Evolutionary conservation across 768 basidiomycete genomes (phyloP), one percentile per base, ranked within the genome.

Genomic region (Boletus huronensis): DNA sequence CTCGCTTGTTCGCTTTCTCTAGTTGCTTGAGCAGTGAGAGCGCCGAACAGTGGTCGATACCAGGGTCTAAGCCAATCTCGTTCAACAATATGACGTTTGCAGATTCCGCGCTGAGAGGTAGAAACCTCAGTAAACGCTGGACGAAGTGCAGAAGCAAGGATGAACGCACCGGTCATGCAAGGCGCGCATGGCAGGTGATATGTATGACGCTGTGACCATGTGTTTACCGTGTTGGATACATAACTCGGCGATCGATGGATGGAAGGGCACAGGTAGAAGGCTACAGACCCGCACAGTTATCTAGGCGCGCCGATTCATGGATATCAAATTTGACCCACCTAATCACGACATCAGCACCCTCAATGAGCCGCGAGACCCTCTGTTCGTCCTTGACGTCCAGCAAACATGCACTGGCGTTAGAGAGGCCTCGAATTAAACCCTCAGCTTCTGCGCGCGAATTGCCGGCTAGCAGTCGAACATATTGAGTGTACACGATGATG

Each of bases 121-220:
- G 7, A 32, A 32, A 16, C 23, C 9, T 29, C 17, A 6, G 31
- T 21, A n/a, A 50, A 32, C 3, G 10, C 35, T 6, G 17, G n/a
- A 43, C n/a, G 25, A 36, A 10, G 42, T 46, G 14, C 4, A 45
- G 23, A 21, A 7, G 59, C 1, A 23, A 25, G 7, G 9, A n/a
- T 26, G n/a, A 29, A 53, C 82, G 25, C 59, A 93, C 92, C 70
- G 67, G 11, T 77, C 59, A 63, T 93, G 75, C 19, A 96, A 68
- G 0, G 71, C 72, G 7, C 75, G 72, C 93, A 97, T 97, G 9
- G 78, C 82, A 0, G 80, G 79, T 1, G 90, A 91, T 58, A 89
- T 85, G 65, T 98, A 98, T 5, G 93, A 95, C 0, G 95, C 93
- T 0, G 95, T 97, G 49, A 98, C 82, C 52, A 98, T 78, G 58